Evolutionary conservation across 805 yeast genomes (phyloP).

Genomic region (Metahyphopichia silvanorum): DNA sequence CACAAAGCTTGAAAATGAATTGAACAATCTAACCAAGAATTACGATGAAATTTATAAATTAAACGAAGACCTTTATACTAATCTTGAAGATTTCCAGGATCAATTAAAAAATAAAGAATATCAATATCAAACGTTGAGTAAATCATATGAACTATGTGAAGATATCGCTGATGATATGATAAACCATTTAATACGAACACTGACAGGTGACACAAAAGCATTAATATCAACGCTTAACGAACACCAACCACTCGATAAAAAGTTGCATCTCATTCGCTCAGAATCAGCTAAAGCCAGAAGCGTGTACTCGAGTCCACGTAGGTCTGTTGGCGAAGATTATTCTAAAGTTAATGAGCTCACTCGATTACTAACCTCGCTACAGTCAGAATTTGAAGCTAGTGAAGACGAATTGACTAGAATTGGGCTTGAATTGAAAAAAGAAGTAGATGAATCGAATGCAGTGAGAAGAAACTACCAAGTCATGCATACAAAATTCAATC

Average conservation of each 20-base stretch:
- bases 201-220: slow-evolving; percentile 12
- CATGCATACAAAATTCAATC: slow-evolving; percentile 16
- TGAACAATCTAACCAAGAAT: slow-evolving; percentile 17
- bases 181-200: slow-evolving; percentile 13
- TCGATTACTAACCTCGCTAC: no score
- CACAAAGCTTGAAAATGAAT: slow-evolving; percentile 16
- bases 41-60: slow-evolving; percentile 33
- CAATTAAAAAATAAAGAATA: slow-evolving; percentile 27
- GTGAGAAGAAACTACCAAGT: slow-evolving; percentile 17
- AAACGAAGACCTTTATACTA: slow-evolving; percentile 36
- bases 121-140: no score
- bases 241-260: slow-evolving; percentile 17
- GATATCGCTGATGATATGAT: slow-evolving; percentile 18
- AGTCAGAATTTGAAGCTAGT: slow-evolving; percentile 16
- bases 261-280: slow-evolving; percentile 17
- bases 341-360: slow-evolving; percentile 15
- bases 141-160: slow-evolving; percentile 10
- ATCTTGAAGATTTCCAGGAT: slow-evolving; percentile 30
- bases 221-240: slow-evolving; percentile 7
- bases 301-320: no score
- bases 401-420: slow-evolving; percentile 15
- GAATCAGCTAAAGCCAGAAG: slow-evolving; percentile 18
- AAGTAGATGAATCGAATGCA: slow-evolving; percentile 17
- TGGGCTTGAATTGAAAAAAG: slow-evolving; percentile 17
- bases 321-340: no score